phyloP scores from a whole-genome alignment of 805 yeast genomes.

The Lipomyces anomalus region DNA sequence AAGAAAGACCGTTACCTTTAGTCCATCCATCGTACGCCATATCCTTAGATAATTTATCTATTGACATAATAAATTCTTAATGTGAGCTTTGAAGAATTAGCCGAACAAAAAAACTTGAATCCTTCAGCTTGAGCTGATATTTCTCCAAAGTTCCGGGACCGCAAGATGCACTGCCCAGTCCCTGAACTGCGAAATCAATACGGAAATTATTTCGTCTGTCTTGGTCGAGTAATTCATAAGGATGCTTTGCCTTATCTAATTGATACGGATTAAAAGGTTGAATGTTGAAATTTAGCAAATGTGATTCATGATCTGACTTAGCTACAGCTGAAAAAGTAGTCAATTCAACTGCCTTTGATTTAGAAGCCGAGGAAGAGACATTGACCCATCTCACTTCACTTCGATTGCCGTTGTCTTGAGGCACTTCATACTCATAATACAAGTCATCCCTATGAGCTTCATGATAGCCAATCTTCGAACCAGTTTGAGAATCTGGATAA shows the following conservation, averaged over 20 bases:
- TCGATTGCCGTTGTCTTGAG: conserved; percentile 38
- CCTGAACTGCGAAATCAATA: conserved; percentile 29
- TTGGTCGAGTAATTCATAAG: conserved; percentile 27
- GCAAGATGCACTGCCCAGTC: conserved; percentile 31
- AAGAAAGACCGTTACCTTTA: too few species aligned
- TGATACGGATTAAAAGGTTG: conserved; percentile 11
- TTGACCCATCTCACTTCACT: conserved; percentile 33
- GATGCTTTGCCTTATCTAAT: conserved; percentile 27
- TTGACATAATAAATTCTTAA: too few species aligned
- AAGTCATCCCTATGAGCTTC: conserved; percentile 27
- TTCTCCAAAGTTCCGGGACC: conserved; percentile 29
- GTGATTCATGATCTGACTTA: conserved; percentile 8
- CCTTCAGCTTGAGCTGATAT: conserved; percentile 11
- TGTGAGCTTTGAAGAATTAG: too few species aligned
- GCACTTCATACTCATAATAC: conserved; percentile 33
- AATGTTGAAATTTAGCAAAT: conserved; percentile 17
- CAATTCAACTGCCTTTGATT: not conserved
- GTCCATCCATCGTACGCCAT: too few species aligned
- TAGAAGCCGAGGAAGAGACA: conserved; percentile 1
- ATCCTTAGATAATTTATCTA: too few species aligned
- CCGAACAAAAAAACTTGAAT: conserved; percentile 8
- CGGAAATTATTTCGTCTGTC: conserved; percentile 17
- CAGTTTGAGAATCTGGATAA: conserved; percentile 35
- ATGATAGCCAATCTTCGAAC: too few species aligned
- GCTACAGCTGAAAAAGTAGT: conserved; percentile 10